Evolutionary conservation across 345 rosid genomes (phyloP), one percentile per base, ranked within the genome.

Genomic region (Kernera saxatilis): DNA sequence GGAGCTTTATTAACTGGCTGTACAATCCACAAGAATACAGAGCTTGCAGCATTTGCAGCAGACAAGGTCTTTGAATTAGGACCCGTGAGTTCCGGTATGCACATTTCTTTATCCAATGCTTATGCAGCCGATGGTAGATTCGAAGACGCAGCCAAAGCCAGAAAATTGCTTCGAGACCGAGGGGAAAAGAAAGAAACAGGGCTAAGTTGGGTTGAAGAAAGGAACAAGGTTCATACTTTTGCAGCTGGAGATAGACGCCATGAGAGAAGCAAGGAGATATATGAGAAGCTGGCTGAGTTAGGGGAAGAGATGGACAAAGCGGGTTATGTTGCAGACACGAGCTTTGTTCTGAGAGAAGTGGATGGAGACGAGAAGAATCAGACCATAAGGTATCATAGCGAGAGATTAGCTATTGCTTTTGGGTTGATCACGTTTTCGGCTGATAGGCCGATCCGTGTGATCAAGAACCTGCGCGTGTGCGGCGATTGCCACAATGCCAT

Each of bases 191-290:
- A 93, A 81, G 97, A 88, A 72, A 88, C 96, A 14, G 97, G 89
- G 15, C 78, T 91, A 73, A 91, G 98, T 54, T 93, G 98, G 97
- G 90, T 93, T 35, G 96, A 93, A 79, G 94, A 87, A 49, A 94
- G 89, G 60, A 93, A 84, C 67, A 88, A 63, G 71, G 85, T 93
- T 76, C 97, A 93, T 74, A 84, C 87, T 29, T 90, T 93, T 83
- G 84, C 85, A 64, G 81, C 97, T n/a, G 93, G 89, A 37, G 98
- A 93, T 36, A 81, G 82, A 72, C 71, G 72, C 4, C 94, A 91
- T 5, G 70, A 73, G 30, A 84, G 61, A 78, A 71, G 81, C 33
- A 74, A 78, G 6, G 86, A 90, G 72, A 93, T 93, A n/a, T 86
- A 87, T 58, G 72, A 64, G 77, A 93, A 88, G 74, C 80, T 93